Base-by-base conservation (phyloP, 495 filamentous ascomycete genomes). In the Sordaria brevicollis region DNA sequence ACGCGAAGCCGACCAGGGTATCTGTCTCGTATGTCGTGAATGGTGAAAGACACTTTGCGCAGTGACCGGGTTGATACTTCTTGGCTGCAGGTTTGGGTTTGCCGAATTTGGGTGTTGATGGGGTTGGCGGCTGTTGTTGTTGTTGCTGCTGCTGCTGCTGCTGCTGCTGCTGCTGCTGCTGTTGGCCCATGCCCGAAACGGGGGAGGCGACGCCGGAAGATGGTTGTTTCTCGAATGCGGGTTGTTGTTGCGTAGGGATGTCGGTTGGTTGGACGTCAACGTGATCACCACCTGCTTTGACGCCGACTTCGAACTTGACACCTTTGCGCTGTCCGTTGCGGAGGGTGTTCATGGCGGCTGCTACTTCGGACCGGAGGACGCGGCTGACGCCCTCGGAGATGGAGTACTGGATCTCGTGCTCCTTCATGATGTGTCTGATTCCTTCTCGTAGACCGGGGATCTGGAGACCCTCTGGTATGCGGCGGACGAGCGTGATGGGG, bases 321-420 rank as follows among this genome's bases (percentile, higher is more conserved):
- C 92, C 95, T 43, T 88, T 90, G 65, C 88, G 86, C 78, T 93
- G 92, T 0, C 96, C 92, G 65, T 81, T 86, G 0, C 93, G 85
- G 36, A 97, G 81, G 3, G 85, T 86, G 41, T 90, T 89, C 88
- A 97, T 95, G 0, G 90, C 92, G 4, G 86, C 83, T 3, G 89
- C 90, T 4, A 99, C 94, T 79, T 98, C 95, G 39, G 93, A 90
- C 29, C 93, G 82, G 33, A 97, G 84, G 7, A 97, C 93, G 37
- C 88, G 86, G 0, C 95, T 93, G 11, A 94, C 96, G 8, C 96
- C 96, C 35, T 91, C 89, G 71, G 91, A 92, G 72, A 99, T 97
- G 74, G 88, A 93, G 71, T 89, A 87, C 79, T 98, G 95, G 38
- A 99, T 90, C 71, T 97, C 94, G 74, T 96, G 93, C 80, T 98